Conservation (phyloP, 257 asterid genomes). For the Salvia hispanica region DNA sequence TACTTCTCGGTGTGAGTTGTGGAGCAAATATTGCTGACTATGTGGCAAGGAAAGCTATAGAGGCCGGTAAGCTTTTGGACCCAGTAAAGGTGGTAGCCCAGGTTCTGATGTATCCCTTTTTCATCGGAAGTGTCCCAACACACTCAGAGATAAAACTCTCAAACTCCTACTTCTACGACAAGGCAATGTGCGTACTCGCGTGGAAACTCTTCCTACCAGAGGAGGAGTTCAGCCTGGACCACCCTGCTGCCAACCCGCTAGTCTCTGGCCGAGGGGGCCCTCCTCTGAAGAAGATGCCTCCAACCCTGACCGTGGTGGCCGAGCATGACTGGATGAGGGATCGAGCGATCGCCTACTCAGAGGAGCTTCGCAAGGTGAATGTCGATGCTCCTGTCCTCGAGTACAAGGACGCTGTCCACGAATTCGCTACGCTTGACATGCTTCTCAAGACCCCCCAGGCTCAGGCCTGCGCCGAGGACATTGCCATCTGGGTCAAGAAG, state of each 20-base stretch:
- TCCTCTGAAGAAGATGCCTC: slow-evolving; percentile 83
- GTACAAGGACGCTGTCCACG: slow-evolving; percentile 89
- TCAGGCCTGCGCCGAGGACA: slow-evolving; percentile 89
- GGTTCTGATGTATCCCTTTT: slow-evolving; percentile 91
- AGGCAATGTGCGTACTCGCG: slow-evolving; percentile 78
- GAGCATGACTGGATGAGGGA: slow-evolving; percentile 96
- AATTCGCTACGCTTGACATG: slow-evolving; percentile 84
- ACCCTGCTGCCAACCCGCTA: slow-evolving; percentile 88
- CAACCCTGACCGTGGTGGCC: slow-evolving; percentile 81
- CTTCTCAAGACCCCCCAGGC: slow-evolving; percentile 89
- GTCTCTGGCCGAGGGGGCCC: slow-evolving; percentile 55
- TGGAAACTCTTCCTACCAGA: slow-evolving; percentile 84
- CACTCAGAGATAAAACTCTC: slow-evolving; percentile 81
- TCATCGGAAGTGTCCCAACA: slow-evolving; percentile 84
- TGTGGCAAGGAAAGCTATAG: slow-evolving; percentile 79
- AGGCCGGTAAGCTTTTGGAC: slow-evolving; percentile 72
- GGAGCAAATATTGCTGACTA: slow-evolving; percentile 90
- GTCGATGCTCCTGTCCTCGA: slow-evolving; percentile 87
- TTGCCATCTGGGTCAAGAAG: slow-evolving; percentile 93
- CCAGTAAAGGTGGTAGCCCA: slow-evolving; percentile 96
- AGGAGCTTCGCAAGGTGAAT: slow-evolving; percentile 81
- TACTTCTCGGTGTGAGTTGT: slow-evolving; percentile 93
- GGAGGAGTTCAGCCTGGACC: slow-evolving; percentile 75
- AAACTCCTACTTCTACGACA: slow-evolving; percentile 89
- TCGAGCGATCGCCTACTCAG: slow-evolving; percentile 86